Base-by-base conservation (phyloP, 1,139 yeast species). In the Suhomyces bolitotheri region DNA sequence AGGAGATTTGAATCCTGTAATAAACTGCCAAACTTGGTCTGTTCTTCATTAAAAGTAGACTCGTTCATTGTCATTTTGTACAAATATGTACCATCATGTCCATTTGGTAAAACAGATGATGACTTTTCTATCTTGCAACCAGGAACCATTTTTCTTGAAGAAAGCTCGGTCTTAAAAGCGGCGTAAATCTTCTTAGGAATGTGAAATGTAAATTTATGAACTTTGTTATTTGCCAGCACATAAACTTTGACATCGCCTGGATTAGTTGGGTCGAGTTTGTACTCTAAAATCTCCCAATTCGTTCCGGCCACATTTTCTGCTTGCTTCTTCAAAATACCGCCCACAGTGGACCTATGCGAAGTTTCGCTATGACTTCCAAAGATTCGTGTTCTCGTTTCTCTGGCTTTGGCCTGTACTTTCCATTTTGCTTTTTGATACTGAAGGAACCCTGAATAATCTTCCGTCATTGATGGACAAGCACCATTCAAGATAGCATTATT, bases 221-320 rank as follows among this genome's bases (percentile, higher is more conserved):
- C 73, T 51, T 81, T 83, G 10, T 78, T 82, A 44, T 79, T 78
- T 30, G 92, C 80, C 45, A 78, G 58, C 2, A 82, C 88, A 54
- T 73, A 78, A 0, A 86, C 96, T 39, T 80, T 81, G 27, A 90
- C 67, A 36, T 78, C 83, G 7, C 97, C 98, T 0, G 89, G 84
- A 39, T 64, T 73, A 14, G 64, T 53, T 0, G 82, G 76, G 40
- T 73, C 79, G 3, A 66, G 56, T 40, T 76, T 74, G 50, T 87
- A 80, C 51, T 89, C 92, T 33, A 92, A 62, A 31, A 92, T 72
- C 45, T 89, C 89, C 97, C 98, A 92, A 27, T 82, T 75, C 0
- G 85, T 66, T 4, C 82, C 84, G 8, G 87, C 86, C 51, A 82
- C 79, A 53, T 65, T 71, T 51, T 84, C 95, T 0, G 96, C 95